Conservation (phyloP, 345 rosid species). For the Salix caprea region DNA sequence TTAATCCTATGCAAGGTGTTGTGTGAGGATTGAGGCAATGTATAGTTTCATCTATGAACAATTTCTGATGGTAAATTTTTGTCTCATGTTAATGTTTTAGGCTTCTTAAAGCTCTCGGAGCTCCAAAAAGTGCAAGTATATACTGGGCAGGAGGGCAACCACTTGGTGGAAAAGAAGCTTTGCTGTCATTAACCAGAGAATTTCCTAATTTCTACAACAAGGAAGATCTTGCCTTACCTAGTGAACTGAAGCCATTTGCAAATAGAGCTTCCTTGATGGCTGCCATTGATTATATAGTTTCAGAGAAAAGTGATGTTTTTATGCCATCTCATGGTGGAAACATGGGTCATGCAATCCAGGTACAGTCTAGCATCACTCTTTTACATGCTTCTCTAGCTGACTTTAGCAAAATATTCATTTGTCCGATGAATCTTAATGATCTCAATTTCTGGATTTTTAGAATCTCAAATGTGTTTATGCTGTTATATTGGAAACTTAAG, state of each 20-base stretch:
- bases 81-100: conserved; percentile 26
- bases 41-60: not conserved
- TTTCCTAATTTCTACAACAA: conserved; percentile 77
- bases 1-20: not conserved
- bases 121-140: conserved; percentile 60
- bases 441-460: not conserved
- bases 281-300: conserved; percentile 79
- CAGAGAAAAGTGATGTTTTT: conserved; percentile 80
- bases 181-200: conserved; percentile 57
- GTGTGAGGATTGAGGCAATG: not conserved
- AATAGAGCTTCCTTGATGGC: conserved; percentile 83
- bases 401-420: not conserved
- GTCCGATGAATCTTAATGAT: not conserved
- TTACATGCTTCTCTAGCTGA: not conserved
- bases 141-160: conserved; percentile 98
- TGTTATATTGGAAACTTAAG: conserved; percentile 4
- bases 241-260: conserved; percentile 71
- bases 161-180: conserved; percentile 73
- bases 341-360: conserved; percentile 96
- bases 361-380: conserved; percentile 7
- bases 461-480: not conserved
- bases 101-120: conserved; percentile 92
- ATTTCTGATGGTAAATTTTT: not conserved
- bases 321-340: conserved; percentile 99
- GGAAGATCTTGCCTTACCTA: conserved; percentile 74